Evolutionary conservation across 306 rosid genomes (phyloP).

Genomic region (Sindora glabra): DNA sequence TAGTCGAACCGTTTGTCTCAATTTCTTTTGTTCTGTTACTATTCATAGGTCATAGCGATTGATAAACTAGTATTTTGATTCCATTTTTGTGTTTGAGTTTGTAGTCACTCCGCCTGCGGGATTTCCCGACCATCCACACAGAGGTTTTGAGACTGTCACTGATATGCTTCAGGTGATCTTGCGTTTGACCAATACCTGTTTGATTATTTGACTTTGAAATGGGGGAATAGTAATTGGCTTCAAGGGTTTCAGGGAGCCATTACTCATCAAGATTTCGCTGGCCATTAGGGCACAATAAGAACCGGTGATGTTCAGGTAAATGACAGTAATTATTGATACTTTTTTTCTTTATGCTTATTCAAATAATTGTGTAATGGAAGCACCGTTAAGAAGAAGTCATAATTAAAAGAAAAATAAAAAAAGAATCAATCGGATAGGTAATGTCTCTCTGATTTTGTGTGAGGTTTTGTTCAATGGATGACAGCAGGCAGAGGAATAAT

Average conservation of each 20-base stretch:
- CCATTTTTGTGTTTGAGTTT: conserved; percentile 26
- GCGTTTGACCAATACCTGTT: neutral
- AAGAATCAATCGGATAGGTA: neutral
- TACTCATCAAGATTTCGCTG: conserved; percentile 95
- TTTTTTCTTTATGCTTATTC: no score
- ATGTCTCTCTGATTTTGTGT: neutral
- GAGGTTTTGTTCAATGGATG: conserved; percentile 66
- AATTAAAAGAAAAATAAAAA: no score
- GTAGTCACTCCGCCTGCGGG: conserved; percentile 42
- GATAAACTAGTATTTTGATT: no score
- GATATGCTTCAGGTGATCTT: conserved; percentile 57
- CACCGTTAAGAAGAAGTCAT: no score
- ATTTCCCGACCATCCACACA: conserved; percentile 45
- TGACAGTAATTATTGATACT: neutral
- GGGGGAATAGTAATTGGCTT: neutral
- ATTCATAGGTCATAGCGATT: no score
- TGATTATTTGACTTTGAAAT: neutral
- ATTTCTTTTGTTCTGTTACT: neutral
- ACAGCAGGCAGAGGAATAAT: conserved; percentile 96
- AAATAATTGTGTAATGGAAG: no score
- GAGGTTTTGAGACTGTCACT: conserved; percentile 78
- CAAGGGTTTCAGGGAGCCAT: conserved; percentile 70
- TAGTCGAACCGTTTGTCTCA: neutral
- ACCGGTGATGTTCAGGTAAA: conserved; percentile 85
- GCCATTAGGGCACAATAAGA: conserved; percentile 80